phyloP scores from a whole-genome alignment of 1,284 basidiomycete species.

The Nidula niveotomentosa region DNA sequence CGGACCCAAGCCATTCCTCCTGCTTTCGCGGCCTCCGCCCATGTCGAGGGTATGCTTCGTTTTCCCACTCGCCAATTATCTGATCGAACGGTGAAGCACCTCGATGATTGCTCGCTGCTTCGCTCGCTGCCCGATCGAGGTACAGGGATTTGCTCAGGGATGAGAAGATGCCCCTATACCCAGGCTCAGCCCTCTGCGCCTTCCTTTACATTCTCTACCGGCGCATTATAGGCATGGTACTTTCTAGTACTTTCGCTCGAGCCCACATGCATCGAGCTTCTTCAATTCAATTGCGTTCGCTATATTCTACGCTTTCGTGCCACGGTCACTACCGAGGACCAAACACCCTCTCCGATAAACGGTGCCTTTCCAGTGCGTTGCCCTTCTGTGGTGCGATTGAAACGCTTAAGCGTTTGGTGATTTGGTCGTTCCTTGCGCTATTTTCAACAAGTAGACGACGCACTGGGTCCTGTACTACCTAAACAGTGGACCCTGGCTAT shows the following conservation, averaged over 20 bases:
- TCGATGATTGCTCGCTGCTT: neutral
- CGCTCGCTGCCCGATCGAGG: neutral
- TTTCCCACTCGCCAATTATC: too few species aligned
- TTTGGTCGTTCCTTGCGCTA: conserved; percentile 1
- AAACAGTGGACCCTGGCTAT: neutral
- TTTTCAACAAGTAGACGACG: neutral
- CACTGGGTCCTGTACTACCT: neutral
- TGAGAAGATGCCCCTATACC: neutral
- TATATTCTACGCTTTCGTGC: neutral
- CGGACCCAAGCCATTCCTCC: too few species aligned
- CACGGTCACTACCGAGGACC: neutral
- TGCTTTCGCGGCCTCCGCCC: too few species aligned
- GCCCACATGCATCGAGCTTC: neutral
- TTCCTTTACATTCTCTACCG: neutral
- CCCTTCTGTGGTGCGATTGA: neutral
- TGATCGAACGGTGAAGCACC: neutral
- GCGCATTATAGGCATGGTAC: neutral
- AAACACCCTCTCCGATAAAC: neutral
- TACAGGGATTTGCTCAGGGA: too few species aligned
- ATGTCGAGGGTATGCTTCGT: too few species aligned
- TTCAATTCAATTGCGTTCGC: conserved; percentile 1
- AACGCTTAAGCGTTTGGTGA: conserved; percentile 1
- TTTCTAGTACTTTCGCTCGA: neutral
- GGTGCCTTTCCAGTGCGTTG: neutral
- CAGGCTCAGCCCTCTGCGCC: neutral